Percentiles rank a stretch among this genome's conserved stretches.
These are phyloP conservation scores for Cladophialophora carrionii DNA, from an alignment of 2,329 filamentous ascomycete species.

Conservation along the genomic window DNA sequence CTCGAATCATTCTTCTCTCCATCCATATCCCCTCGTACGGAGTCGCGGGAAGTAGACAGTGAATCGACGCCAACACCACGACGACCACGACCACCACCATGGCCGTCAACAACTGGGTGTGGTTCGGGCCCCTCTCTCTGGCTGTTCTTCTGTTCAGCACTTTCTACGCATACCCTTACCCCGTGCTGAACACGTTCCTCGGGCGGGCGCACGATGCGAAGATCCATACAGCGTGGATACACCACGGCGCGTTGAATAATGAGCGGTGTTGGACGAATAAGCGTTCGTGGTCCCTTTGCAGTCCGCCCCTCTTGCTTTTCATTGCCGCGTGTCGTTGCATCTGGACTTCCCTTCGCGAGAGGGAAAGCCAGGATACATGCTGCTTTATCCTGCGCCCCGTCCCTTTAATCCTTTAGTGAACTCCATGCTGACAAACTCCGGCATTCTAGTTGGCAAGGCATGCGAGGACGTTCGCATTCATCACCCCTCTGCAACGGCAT, in stretches of 20 bases:
- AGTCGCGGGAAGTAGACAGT: neutral
- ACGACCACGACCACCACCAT: neutral
- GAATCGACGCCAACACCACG: neutral
- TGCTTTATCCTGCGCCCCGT: too few relatives aligned
- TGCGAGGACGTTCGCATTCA: conserved; percentile 33
- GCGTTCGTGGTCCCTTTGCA: conserved; percentile 9
- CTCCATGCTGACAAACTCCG: neutral
- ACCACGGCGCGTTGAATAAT: conserved; percentile 27
- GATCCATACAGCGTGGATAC: conserved; percentile 7
- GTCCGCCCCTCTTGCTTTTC: too few relatives aligned
- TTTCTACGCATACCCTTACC: conserved; percentile 24
- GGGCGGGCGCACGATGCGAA: conserved; percentile 9
- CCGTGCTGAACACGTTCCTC: conserved; percentile 17
- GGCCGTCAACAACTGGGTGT: conserved; percentile 19
- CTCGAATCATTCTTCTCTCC: neutral
- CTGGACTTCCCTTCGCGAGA: neutral
- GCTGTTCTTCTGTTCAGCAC: conserved; percentile 14
- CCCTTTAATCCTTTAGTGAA: too few relatives aligned
- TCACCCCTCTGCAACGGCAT: conserved; percentile 22
- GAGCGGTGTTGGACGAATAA: conserved; percentile 30
- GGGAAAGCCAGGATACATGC: too few relatives aligned
- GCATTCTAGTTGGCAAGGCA: conserved; percentile 25
- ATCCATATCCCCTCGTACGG: neutral
- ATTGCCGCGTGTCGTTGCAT: too few relatives aligned
- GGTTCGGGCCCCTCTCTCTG: conserved; percentile 14